Percentiles rank a stretch among this genome's conserved stretches.
These are phyloP conservation scores for Yamadazyma diddensiae DNA, from an alignment of 1,139 yeast genomes.

Conservation along the genomic window DNA sequence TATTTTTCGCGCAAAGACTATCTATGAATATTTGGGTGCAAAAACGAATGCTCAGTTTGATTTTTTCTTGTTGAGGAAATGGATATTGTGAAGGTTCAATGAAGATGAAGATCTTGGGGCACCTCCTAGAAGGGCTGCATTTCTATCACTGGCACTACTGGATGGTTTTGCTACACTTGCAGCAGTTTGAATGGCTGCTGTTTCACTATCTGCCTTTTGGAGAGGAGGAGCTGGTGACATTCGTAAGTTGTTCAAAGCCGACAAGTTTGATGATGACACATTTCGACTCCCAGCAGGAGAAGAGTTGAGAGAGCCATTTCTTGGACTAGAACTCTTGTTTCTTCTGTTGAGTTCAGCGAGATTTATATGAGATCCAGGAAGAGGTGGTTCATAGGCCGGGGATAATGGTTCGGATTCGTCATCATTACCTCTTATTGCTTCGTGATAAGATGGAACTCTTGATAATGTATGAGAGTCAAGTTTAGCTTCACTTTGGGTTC, in stretches of 20 bases:
- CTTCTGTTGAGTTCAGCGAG: slow-evolving; percentile 28
- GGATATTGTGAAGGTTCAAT: slow-evolving; percentile 27
- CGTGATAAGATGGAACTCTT: slow-evolving; percentile 78
- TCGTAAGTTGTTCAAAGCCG: slow-evolving; percentile 2
- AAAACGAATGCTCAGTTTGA: too few relatives aligned
- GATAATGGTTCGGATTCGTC: slow-evolving; percentile 47
- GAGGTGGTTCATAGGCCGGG: slow-evolving; percentile 60
- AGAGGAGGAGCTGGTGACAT: slow-evolving; percentile 1
- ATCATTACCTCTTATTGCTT: slow-evolving; percentile 57
- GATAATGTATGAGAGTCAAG: slow-evolving; percentile 34
- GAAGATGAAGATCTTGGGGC: slow-evolving; percentile 24
- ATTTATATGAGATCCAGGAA: slow-evolving; percentile 43
- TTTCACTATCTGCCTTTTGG: slow-evolving; percentile 1
- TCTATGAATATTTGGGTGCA: neutral
- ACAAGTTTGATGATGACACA: slow-evolving; percentile 19
- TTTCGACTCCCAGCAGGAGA: slow-evolving; percentile 31
- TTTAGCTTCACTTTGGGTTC: slow-evolving; percentile 47
- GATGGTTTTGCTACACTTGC: slow-evolving; percentile 22
- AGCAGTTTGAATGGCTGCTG: neutral
- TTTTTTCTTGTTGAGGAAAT: slow-evolving; percentile 27
- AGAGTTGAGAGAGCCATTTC: slow-evolving; percentile 10
- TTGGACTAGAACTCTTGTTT: slow-evolving; percentile 4
- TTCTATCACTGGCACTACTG: slow-evolving; percentile 33
- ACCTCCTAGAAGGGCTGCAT: slow-evolving; percentile 18
- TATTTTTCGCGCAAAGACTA: too few relatives aligned